These are phyloP conservation scores for Bipolaris oryzae DNA, from an alignment of 2,329 filamentous ascomycete genomes.

Conservation along the genomic window DNA sequence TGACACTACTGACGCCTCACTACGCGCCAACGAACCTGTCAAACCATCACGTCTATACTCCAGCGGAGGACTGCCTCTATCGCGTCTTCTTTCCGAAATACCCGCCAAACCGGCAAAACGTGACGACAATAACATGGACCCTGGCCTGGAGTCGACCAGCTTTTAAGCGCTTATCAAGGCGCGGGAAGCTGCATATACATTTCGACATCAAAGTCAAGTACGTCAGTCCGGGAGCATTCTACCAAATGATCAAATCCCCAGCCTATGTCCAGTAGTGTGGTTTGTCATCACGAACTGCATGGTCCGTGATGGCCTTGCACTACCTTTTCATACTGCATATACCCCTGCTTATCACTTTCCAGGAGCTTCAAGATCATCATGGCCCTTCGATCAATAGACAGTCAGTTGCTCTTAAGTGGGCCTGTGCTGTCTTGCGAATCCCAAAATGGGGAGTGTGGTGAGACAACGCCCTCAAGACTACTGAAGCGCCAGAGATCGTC, in stretches of 20 bases:
- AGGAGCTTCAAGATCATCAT: constrained; percentile 6
- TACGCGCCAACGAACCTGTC: not conserved
- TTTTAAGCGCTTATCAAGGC: constrained; percentile 23
- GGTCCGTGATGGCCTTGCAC: constrained; percentile 2
- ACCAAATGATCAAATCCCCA: constrained; percentile 1
- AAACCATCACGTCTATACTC: not conserved
- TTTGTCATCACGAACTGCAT: constrained; percentile 4
- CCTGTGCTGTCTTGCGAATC: not conserved
- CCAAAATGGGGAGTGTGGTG: not conserved
- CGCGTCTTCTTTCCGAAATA: not conserved
- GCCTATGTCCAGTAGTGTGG: not conserved
- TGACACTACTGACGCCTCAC: constrained; percentile 3
- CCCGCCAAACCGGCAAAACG: not conserved
- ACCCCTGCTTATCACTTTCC: constrained; percentile 13
- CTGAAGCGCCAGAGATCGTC: constrained; percentile 33
- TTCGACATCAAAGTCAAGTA: constrained; percentile 16
- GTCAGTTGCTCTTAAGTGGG: not conserved
- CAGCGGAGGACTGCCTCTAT: not conserved
- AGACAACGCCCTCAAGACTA: not conserved
- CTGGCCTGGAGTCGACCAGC: constrained; percentile 18
- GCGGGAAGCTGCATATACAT: constrained; percentile 17
- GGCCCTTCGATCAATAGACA: not conserved
- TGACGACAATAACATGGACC: constrained; percentile 24
- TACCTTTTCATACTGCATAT: not conserved
- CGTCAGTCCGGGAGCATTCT: constrained; percentile 15